Evolutionary conservation across 176 grass and related monocot genomes (phyloP), one percentile per base, ranked within the genome.

Genomic region (Triticum urartu): DNA sequence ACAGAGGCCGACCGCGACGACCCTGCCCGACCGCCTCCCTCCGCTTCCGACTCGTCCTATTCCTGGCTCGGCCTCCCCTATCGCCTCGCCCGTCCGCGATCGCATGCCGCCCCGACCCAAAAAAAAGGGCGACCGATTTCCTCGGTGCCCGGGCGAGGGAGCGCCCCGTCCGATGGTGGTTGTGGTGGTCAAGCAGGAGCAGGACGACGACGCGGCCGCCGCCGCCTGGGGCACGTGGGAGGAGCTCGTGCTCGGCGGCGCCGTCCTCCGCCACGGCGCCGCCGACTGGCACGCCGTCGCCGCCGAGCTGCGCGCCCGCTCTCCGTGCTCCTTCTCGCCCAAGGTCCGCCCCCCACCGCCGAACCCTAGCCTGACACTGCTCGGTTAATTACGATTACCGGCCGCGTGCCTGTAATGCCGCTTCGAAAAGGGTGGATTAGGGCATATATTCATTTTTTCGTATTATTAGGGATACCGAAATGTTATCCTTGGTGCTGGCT

Each of bases 161-260:
- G 48, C 62, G 9, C 15, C 75, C 67, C 69, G 74, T 80, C 68
- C 66, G 89, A 82, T 81, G 89, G 81, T 76, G 77, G 81, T 77
- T 54, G 81, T 78, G 81, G 66, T 30, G 61, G 85, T 64, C 12
- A 88, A 89, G 79, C 43, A 63, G 73, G 87, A 26, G 42, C 78
- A n/a, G 54, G 18, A 43, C 65, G 77, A 54, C 61, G 83, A 40
- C 45, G 81, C 12, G 21, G 43, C 22, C 10, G 71, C 18, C 34
- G 56, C 13, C 18, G 71, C 74, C 64, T 93, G 95, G 95, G 95
- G 95, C 56, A 89, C 95, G 64, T 97, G 95, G 95, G 95, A 97
- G 87, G 95, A 97, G 84, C 82, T 97, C 84, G 84, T 97, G 35
- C 90, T 97, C 68, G 95, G 92, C 14, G 79, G 92, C 84, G 95